Percentiles rank a stretch among this genome's conserved stretches.
Conservation (phyloP, 2,329 filamentous ascomycete species). For the Dothideomycetes sp. region DNA sequence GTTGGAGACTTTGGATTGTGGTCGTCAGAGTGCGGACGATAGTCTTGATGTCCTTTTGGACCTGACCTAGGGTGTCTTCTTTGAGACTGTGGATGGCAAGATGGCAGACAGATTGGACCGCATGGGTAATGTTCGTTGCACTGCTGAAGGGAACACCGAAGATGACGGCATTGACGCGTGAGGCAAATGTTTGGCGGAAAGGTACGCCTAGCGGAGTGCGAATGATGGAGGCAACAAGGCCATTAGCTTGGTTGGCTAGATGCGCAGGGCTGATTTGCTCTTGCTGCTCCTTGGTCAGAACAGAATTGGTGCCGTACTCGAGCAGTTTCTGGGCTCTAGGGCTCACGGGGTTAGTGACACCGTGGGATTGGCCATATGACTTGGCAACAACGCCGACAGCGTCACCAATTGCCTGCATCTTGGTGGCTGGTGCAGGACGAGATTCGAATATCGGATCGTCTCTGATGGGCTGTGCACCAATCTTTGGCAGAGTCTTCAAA, state of each 20-base stretch:
- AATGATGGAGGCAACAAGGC: conserved; percentile 36
- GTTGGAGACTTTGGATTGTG: conserved; percentile 60
- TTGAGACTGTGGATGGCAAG: conserved; percentile 64
- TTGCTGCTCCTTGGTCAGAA: conserved; percentile 42
- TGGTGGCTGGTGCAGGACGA: conserved; percentile 25
- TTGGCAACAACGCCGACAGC: conserved; percentile 37
- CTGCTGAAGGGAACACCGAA: conserved; percentile 67
- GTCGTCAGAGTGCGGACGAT: conserved; percentile 65
- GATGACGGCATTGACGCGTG: conserved; percentile 56
- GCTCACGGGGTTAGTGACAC: conserved; percentile 29
- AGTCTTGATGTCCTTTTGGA: conserved; percentile 67
- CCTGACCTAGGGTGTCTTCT: conserved; percentile 78
- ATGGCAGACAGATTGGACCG: conserved; percentile 51
- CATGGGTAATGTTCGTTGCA: conserved; percentile 59
- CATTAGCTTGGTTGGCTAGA: conserved; percentile 36
- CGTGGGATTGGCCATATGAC: conserved; percentile 39
- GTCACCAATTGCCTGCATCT: conserved; percentile 30
- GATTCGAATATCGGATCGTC: conserved; percentile 38
- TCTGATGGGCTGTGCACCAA: conserved; percentile 32
- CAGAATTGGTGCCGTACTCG: conserved; percentile 19
- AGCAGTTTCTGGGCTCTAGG: conserved; percentile 28
- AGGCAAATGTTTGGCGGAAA: conserved; percentile 61
- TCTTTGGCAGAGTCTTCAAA: conserved; percentile 7
- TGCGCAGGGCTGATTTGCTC: conserved; percentile 42
- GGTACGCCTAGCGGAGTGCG: conserved; percentile 51